A percentile compares a stretch with the other conserved stretches of the same genome.
Conservation (phyloP, 164 flowering plant genomes). For the Vitis vinifera region DNA sequence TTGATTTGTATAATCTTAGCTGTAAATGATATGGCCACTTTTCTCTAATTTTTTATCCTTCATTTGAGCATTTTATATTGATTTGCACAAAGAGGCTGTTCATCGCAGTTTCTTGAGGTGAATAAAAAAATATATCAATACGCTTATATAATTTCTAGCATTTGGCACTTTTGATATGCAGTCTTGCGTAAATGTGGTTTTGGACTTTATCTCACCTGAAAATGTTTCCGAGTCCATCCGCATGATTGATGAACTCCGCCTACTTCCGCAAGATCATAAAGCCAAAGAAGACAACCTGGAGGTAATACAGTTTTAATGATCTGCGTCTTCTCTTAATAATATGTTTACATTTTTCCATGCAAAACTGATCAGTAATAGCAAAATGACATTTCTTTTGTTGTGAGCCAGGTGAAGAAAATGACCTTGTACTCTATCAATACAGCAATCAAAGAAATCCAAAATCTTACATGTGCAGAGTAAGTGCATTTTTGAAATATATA, state of each 20-base stretch:
- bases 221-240: conserved; percentile 54
- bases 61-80: no score
- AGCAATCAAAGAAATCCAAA: conserved; percentile 35
- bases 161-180: conserved; percentile 23
- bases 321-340: not conserved
- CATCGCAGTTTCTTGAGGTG: no score
- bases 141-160: not conserved
- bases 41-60: no score
- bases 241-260: conserved; percentile 55
- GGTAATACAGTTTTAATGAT: conserved; percentile 28
- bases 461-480: conserved; percentile 28
- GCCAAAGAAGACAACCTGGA: conserved; percentile 52
- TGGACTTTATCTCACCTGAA: conserved; percentile 82
- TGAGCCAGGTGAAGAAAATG: conserved; percentile 38
- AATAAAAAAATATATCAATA: not conserved
- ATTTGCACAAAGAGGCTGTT: no score
- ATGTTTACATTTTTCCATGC: no score
- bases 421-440: conserved; percentile 21
- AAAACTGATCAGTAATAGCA: not conserved
- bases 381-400: not conserved
- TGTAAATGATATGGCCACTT: no score
- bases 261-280: conserved; percentile 55
- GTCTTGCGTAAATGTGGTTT: conserved; percentile 62
- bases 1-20: no score
- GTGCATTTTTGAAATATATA: not conserved